Base-by-base conservation (phyloP, 148 eudicot genomes). In the Camellia granthamiana region DNA sequence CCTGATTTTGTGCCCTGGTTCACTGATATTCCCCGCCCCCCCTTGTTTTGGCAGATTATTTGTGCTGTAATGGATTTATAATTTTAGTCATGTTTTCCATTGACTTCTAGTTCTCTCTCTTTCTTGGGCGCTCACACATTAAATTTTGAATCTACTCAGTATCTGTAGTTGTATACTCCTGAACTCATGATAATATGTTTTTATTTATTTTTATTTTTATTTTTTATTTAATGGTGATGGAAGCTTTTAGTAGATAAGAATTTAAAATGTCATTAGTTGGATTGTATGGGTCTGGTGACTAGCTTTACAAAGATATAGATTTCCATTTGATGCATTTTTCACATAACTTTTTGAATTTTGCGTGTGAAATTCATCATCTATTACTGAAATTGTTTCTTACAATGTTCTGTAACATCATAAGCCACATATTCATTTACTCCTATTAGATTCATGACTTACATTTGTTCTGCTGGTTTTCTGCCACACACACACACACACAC, bases 321-420 rank as follows among this genome's bases (percentile, higher is more conserved):
- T 19, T 30, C 38, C 15, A 19, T 23, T 76, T 62, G 42, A 14
- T 56, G n/a, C 19, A 63, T 63, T 63, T 62, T 59, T 23, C 9
- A 5, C 49, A 60, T 56, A 76, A 11, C 68, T 76, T 21, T 44
- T 77, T 49, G 46, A 60, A 47, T 10, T 14, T 77, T 23, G 60
- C 15, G 14, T 10, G 46, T 30, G 60, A 30, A 23, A 64, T 61
- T 21, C 19, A 19, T 19, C 19, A 44, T 62, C 3, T 61, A 49
- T 51, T 18, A 23, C 44, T 46, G 41, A 47, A 23, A 7, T 19
- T 18, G 6, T 63, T 68, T 7, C 6, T 55, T 67, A 5, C 47
- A n/a, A 61, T 81, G 43, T 79, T 69, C 69, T 59, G 8, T 23
- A 23, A 52, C n/a, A 46, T 63, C 58, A n/a, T 61, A 61, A 76